A percentile compares a stretch with the other conserved stretches of the same genome.
phyloP scores from a whole-genome alignment of 1,284 basidiomycete genomes.

The Cutaneotrichosporon cavernicola region DNA sequence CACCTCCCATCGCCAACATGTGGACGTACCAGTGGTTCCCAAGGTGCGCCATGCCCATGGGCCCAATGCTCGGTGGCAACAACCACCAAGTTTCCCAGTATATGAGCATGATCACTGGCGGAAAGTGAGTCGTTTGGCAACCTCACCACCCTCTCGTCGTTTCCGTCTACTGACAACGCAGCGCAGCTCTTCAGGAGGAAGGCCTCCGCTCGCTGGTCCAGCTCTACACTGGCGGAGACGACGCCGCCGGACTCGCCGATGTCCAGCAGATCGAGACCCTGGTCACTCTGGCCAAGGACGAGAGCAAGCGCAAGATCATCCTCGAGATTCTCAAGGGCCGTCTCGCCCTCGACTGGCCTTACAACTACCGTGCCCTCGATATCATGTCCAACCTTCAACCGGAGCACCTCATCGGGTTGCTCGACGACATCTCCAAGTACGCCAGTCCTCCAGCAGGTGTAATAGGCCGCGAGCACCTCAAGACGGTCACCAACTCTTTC shows the following conservation, averaged over 20 bases:
- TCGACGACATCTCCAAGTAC: conserved; percentile 33
- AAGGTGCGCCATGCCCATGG: not conserved
- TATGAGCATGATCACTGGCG: not conserved
- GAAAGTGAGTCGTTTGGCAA: not conserved
- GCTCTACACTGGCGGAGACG: conserved; percentile 30
- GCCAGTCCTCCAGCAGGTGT: conserved; percentile 17
- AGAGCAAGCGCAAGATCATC: conserved; percentile 40
- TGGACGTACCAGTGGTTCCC: conserved; percentile 1
- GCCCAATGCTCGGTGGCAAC: not conserved
- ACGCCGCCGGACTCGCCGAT: not conserved
- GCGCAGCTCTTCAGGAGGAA: conserved; percentile 28
- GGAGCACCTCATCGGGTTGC: conserved; percentile 25
- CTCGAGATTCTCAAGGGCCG: conserved; percentile 40
- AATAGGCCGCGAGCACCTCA: conserved; percentile 33
- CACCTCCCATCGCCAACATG: not conserved
- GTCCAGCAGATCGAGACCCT: conserved; percentile 1
- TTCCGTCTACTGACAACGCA: not conserved
- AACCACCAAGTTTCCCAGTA: not conserved
- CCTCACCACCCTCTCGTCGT: not conserved
- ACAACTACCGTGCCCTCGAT: conserved; percentile 48
- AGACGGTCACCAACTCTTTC: conserved; percentile 37
- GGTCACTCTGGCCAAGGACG: conserved; percentile 13
- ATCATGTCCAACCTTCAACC: conserved; percentile 32
- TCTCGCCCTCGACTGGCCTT: conserved; percentile 44
- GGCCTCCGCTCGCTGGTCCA: conserved; percentile 37